These are phyloP conservation scores for Fistulinella cinereoalba DNA, from an alignment of 1,284 basidiomycete species.

Conservation along the genomic window DNA sequence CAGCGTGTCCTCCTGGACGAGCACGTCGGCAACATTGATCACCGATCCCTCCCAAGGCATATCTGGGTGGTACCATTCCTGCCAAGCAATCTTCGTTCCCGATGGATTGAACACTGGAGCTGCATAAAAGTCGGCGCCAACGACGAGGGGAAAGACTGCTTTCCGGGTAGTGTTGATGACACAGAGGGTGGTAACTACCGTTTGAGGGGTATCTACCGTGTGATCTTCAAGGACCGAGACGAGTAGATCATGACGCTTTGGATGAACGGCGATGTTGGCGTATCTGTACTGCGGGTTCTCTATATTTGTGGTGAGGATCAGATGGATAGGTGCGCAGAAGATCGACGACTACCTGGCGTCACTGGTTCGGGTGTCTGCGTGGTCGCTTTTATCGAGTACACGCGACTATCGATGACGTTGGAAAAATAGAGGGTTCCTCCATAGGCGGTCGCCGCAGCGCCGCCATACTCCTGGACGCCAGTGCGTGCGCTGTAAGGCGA, in stretches of 20 bases:
- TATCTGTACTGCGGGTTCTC: constrained; percentile 48
- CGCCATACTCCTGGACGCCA: constrained; percentile 42
- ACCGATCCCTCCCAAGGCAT: constrained; percentile 81
- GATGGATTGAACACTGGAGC: constrained; percentile 64
- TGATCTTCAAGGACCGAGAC: constrained; percentile 55
- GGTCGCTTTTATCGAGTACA: constrained; percentile 20
- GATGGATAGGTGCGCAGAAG: not conserved
- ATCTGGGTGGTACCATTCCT: constrained; percentile 73
- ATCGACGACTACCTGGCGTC: constrained; percentile 24
- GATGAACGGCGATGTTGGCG: constrained; percentile 39
- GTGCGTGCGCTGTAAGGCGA: constrained; percentile 36
- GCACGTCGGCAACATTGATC: constrained; percentile 52
- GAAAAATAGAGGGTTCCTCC: constrained; percentile 38
- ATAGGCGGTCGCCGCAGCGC: constrained; percentile 34
- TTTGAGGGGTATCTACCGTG: constrained; percentile 47
- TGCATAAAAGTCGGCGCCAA: constrained; percentile 57
- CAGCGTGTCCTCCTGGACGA: constrained; percentile 37
- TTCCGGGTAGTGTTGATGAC: constrained; percentile 41
- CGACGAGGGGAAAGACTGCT: constrained; percentile 31
- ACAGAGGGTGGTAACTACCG: constrained; percentile 49
- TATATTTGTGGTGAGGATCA: constrained; percentile 7
- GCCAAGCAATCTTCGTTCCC: constrained; percentile 64
- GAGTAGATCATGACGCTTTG: constrained; percentile 22
- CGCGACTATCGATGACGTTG: constrained; percentile 23
- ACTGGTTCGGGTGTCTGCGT: constrained; percentile 15